Evolutionary conservation across 495 filamentous ascomycete species (phyloP), one percentile per base, ranked within the genome.

Genomic region (Massariosphaeria phaeospora): DNA sequence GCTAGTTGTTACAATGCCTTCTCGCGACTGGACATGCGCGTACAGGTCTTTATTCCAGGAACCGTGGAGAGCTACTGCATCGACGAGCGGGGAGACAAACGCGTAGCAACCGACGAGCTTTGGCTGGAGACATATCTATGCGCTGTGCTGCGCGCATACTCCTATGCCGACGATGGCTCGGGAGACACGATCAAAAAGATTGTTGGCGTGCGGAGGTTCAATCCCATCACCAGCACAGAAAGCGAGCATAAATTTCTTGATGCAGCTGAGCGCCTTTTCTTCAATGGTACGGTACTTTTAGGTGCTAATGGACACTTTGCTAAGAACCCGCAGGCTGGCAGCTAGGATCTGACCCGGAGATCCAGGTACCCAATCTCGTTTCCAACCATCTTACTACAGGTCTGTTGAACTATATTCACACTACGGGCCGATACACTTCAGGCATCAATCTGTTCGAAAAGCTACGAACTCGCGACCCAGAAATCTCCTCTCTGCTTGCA

Each of bases 391-490:
- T 97, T 25, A 89, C 89, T 1, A 78, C 86, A 25, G 94, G 93
- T 13, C 81, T 99, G 1, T 77, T 99, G n/a, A 86, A 87, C 65
- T 99, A 99, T 64, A 95, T 99, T 61, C 83, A 90, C 47, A 97
- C 93, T 0, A 97, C 94, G 7, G 94, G 93, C 9, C 83, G 93
- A 27, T 96, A 91, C 64, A 81, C 94, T 20, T 97, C 93, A 0
- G 93, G 91, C 9, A 95, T 97, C 68, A 99, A 99, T 56, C 79
- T 99, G 1, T 97, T 99, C 57, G 89, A 96, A 69, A 99, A 98
- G 69, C 77, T 98, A 42, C 85, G 94, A 26, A 84, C 85, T 21
- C 80, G 85, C 40, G 94, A 96, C 64, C 81, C 90, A 6, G 94
- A 98, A 62, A 89, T 97, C 0, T 94, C 93, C 3, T 97, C 93